Percentiles rank a stretch among this genome's conserved stretches.
Evolutionary conservation across 2,329 filamentous ascomycete species (phyloP).

Genomic region (Capronia coronata): DNA sequence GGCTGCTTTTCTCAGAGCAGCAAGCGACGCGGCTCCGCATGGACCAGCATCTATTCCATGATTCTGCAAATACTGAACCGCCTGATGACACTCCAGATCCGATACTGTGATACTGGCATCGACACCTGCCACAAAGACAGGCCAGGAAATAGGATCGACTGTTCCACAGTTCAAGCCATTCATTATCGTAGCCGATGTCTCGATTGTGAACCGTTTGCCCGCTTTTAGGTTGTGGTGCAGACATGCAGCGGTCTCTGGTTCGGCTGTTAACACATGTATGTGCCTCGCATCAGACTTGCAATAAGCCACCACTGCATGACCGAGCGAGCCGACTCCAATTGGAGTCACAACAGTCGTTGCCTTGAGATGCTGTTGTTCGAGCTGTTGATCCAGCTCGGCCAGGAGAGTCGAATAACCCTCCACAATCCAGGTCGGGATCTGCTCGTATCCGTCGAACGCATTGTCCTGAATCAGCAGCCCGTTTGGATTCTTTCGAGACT

Average conservation of each 20-base stretch:
- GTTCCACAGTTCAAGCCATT: conserved; percentile 67
- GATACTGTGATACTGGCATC: conserved; percentile 56
- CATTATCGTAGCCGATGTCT: conserved; percentile 63
- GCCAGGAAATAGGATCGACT: conserved; percentile 60
- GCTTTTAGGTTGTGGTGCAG: conserved; percentile 44
- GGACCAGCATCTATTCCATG: conserved; percentile 51
- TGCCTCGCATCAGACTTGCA: conserved; percentile 47
- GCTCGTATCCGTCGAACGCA: conserved; percentile 59
- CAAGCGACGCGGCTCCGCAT: conserved; percentile 54
- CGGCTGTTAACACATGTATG: conserved; percentile 57
- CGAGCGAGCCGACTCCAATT: conserved; percentile 66
- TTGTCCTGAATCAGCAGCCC: conserved; percentile 59
- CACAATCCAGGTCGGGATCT: conserved; percentile 66
- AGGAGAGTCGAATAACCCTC: conserved; percentile 73
- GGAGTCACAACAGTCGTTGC: conserved; percentile 55
- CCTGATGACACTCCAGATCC: conserved; percentile 56
- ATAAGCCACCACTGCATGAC: conserved; percentile 60
- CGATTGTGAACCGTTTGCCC: conserved; percentile 45
- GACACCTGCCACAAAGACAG: conserved; percentile 51
- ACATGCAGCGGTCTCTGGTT: conserved; percentile 59
- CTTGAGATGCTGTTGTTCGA: conserved; percentile 37
- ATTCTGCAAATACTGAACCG: conserved; percentile 48
- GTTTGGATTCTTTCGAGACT: conserved; percentile 33
- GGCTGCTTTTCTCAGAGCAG: conserved; percentile 49
- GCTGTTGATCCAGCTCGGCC: conserved; percentile 58